Conservation (phyloP, 2,329 filamentous ascomycete species). For the Akanthomyces dipterigenus region DNA sequence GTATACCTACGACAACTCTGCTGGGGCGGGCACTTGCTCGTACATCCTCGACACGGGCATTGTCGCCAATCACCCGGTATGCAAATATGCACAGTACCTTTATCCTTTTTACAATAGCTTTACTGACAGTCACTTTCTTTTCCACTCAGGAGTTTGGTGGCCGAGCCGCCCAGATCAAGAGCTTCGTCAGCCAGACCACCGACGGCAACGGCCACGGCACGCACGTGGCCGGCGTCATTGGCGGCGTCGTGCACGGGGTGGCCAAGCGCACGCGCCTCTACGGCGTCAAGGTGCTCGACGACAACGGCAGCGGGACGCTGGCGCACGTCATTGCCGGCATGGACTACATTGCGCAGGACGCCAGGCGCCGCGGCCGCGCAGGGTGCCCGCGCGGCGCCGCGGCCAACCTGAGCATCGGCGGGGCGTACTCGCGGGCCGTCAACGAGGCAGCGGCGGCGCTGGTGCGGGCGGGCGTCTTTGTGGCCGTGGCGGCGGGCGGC, state of each 20-base stretch:
- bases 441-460: slow-evolving; percentile 40
- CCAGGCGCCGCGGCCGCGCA: slow-evolving; percentile 3
- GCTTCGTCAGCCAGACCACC: slow-evolving; percentile 24
- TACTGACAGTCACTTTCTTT: not conserved
- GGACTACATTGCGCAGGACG: slow-evolving; percentile 30
- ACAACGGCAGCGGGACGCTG: slow-evolving; percentile 26
- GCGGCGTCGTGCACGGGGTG: slow-evolving; percentile 32
- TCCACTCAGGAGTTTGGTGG: slow-evolving; percentile 27
- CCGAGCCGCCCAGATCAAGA: slow-evolving; percentile 23
- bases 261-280: slow-evolving; percentile 31
- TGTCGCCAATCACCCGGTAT: not conserved
- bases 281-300: slow-evolving; percentile 36
- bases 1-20: slow-evolving; percentile 4
- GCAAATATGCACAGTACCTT: not conserved
- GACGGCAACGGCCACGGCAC: slow-evolving; percentile 35
- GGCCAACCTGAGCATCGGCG: slow-evolving; percentile 46
- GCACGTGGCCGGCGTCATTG: slow-evolving; percentile 33
- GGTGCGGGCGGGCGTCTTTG: slow-evolving; percentile 36
- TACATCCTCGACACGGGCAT: slow-evolving; percentile 8
- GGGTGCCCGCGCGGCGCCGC: slow-evolving; percentile 35
- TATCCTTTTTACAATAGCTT: not conserved
- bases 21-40: slow-evolving; percentile 1
- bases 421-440: slow-evolving; percentile 31
- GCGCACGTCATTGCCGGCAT: slow-evolving; percentile 34
- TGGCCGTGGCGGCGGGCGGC: slow-evolving; percentile 47